Percentiles rank a stretch among this genome's conserved stretches.
Conservation (phyloP, 1,284 basidiomycete genomes). For the Naganishia sp. region DNA sequence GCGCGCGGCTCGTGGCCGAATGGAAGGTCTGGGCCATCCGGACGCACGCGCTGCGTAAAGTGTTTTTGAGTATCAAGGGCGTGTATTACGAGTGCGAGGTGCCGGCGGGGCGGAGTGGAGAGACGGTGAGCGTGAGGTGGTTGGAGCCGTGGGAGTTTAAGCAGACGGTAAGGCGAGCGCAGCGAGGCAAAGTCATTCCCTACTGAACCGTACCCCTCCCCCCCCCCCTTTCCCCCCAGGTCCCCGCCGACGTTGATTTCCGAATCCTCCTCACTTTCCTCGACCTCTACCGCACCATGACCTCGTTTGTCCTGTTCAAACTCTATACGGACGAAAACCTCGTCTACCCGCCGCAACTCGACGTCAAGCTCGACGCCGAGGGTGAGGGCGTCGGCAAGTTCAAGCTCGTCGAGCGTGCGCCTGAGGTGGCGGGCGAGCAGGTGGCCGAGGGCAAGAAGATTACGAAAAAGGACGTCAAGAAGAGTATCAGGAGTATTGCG, state of each 20-base stretch:
- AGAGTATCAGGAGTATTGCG: slow-evolving; percentile 57
- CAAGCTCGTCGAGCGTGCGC: slow-evolving; percentile 67
- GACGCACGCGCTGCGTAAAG: slow-evolving; percentile 79
- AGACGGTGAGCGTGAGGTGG: slow-evolving; percentile 81
- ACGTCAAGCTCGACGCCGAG: slow-evolving; percentile 77
- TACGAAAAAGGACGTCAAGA: slow-evolving; percentile 56
- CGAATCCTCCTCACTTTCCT: slow-evolving; percentile 98
- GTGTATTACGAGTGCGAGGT: slow-evolving; percentile 98
- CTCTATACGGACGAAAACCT: slow-evolving; percentile 92
- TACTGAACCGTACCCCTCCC: no score
- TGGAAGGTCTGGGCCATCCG: slow-evolving; percentile 92
- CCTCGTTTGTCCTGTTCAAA: slow-evolving; percentile 96
- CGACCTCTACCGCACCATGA: slow-evolving; percentile 95
- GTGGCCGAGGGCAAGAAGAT: slow-evolving; percentile 56
- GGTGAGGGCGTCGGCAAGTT: slow-evolving; percentile 91
- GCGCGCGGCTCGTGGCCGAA: slow-evolving; percentile 81
- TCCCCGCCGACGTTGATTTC: slow-evolving; percentile 94
- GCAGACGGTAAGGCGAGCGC: slow-evolving; percentile 68
- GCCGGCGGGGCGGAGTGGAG: slow-evolving; percentile 63
- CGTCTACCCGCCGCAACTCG: slow-evolving; percentile 91
- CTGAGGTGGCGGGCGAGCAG: slow-evolving; percentile 44
- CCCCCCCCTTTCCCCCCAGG: slow-evolving; percentile 58
- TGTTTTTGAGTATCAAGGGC: slow-evolving; percentile 97
- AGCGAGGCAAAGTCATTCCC: neutral
- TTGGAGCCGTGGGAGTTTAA: slow-evolving; percentile 98